phyloP scores from a whole-genome alignment of 176 grass and related monocot species.

The Ampelocalamus luodianensis region DNA sequence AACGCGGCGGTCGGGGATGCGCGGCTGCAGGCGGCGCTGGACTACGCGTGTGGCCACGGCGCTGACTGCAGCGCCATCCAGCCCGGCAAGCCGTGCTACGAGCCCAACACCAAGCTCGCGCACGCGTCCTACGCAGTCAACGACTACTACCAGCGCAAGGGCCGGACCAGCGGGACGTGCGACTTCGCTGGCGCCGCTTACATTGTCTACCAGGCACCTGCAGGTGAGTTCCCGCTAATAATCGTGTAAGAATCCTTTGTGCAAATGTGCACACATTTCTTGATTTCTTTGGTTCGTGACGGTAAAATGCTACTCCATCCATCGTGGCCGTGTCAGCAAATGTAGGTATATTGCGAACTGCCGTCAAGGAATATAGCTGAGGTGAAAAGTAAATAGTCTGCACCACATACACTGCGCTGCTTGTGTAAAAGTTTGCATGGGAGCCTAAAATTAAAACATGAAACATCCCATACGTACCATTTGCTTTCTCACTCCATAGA shows the following conservation, averaged over 20 bases:
- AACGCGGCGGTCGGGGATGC: conserved; percentile 29
- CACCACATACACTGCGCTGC: too few relatives aligned
- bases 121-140: conserved; percentile 66
- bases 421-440: too few relatives aligned
- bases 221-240: conserved; percentile 15
- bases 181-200: conserved; percentile 51
- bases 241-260: neutral
- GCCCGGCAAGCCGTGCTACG: conserved; percentile 44
- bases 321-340: too few relatives aligned
- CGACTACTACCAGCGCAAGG: conserved; percentile 54
- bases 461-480: too few relatives aligned
- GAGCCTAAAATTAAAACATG: too few relatives aligned
- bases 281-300: too few relatives aligned
- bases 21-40: conserved; percentile 58
- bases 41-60: conserved; percentile 65
- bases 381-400: too few relatives aligned
- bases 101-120: conserved; percentile 56
- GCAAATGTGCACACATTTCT: too few relatives aligned
- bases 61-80: conserved; percentile 75
- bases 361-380: too few relatives aligned
- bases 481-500: too few relatives aligned
- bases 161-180: conserved; percentile 32
- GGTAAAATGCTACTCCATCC: too few relatives aligned
- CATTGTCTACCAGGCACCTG: conserved; percentile 38
- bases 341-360: too few relatives aligned